Evolutionary conservation across 805 yeast species (phyloP), one percentile per base, ranked within the genome.

Genomic region (Kazachstania psychrophila): DNA sequence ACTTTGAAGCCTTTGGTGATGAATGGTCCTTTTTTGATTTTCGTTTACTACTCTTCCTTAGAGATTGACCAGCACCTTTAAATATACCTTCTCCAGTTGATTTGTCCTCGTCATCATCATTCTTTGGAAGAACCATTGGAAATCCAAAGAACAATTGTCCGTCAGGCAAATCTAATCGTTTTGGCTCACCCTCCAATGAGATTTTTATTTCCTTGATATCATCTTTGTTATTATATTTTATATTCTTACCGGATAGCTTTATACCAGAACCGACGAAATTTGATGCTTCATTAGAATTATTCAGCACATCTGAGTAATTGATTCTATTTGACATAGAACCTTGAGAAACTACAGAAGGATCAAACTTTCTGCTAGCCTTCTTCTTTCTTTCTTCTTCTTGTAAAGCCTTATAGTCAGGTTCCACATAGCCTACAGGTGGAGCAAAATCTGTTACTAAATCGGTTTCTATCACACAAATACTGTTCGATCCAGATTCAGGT

Each of bases 361-460:
- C 53, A 12, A 48, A 37, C 16, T 39, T 43, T 54, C 5, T 60
- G 38, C 13, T 65, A 63, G 39, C 25, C 26, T 45, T 57, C 3
- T 60, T 41, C 14, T 65, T 66, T 35, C 52, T 36, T 47, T 53
- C 37, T 26, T 48, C 40, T 36, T 57, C 47, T 18, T 51, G 51
- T 37, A 55, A 28, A 6, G 60, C 53, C 36, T 66, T 60, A 42
- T 73, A 74, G 44, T 83, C 87, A 1, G 96, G 96, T 55, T 89
- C 97, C 14, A 84, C 95, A 56, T 92, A 92, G 0, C 99, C 99
- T 5, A 89, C 95, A 0, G 99, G 99, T 2, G 98, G 95, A 2
- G 96, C 97, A 65, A 92, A 92, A 55, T 92, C 99, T 0, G 96
- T 94, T 41, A 85, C 95, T 43, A 92, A 68, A 64, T 92, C 98